phyloP scores from a whole-genome alignment of 495 filamentous ascomycete species.

The Trypethelium eluteriae region DNA sequence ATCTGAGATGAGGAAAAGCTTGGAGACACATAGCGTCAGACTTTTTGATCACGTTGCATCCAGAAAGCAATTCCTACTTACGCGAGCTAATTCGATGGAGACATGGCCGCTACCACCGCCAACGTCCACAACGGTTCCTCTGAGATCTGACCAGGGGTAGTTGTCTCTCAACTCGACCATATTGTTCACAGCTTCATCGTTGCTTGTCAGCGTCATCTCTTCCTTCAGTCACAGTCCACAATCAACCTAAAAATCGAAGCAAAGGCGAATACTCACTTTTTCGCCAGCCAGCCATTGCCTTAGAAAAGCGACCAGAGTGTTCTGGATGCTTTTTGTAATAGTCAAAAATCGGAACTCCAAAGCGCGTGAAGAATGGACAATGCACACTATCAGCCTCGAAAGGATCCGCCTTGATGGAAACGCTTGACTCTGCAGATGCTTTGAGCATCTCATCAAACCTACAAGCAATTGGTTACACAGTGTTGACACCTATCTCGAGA shows the following conservation, averaged over 20 bases:
- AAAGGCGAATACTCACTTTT: conserved; percentile 13
- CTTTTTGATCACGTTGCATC: neutral
- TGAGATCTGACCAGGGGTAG: conserved; percentile 25
- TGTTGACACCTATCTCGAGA: too few relatives aligned
- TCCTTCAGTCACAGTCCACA: too few relatives aligned
- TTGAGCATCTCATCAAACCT: conserved; percentile 32
- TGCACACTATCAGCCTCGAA: conserved; percentile 15
- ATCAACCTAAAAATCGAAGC: neutral
- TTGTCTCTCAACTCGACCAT: conserved; percentile 16
- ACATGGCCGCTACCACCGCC: conserved; percentile 24
- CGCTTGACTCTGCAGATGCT: conserved; percentile 24
- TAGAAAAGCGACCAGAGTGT: conserved; percentile 5
- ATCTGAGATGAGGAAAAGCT: conserved; percentile 26
- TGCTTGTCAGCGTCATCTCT: too few relatives aligned
- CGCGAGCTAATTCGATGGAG: conserved; percentile 21
- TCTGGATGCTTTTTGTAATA: conserved; percentile 29
- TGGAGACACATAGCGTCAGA: too few relatives aligned
- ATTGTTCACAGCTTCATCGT: too few relatives aligned
- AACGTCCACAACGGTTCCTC: conserved; percentile 28
- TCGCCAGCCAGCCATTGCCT: conserved; percentile 27
- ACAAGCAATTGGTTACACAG: too few relatives aligned
- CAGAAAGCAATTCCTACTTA: conserved; percentile 11
- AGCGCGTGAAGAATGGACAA: conserved; percentile 26
- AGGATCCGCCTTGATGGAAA: conserved; percentile 14
- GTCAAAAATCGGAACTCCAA: conserved; percentile 26